Percentiles rank a stretch among this genome's conserved stretches.
Conservation (phyloP, 805 yeast genomes). For the Nakazawaea ishiwadae region DNA sequence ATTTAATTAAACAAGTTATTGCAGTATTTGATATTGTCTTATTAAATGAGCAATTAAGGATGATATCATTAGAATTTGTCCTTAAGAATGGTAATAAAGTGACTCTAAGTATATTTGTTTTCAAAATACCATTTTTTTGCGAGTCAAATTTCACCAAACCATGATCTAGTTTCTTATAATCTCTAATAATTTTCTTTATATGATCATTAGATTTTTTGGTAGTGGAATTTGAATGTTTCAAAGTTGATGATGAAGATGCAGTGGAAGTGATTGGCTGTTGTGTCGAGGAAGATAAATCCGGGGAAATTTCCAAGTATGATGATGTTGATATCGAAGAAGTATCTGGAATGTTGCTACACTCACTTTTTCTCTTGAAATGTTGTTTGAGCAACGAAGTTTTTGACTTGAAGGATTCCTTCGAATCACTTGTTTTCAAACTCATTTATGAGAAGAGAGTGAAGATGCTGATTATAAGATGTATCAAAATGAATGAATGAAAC, state of each 20-base stretch:
- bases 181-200: conserved; percentile 1
- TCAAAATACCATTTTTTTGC: conserved; percentile 31
- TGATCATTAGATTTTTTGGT: conserved; percentile 3
- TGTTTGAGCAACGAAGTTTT: conserved; percentile 1
- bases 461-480: neutral
- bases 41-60: conserved; percentile 14
- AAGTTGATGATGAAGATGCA: too few species aligned
- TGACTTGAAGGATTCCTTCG: conserved; percentile 1
- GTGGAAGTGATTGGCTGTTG: neutral
- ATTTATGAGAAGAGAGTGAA: neutral
- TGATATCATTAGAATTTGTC: conserved; percentile 14
- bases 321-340: neutral
- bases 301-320: too few species aligned
- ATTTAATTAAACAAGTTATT: conserved; percentile 28
- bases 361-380: conserved; percentile 7
- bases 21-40: conserved; percentile 10
- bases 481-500: neutral
- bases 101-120: conserved; percentile 43
- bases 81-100: conserved; percentile 42
- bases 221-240: too few species aligned
- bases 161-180: conserved; percentile 37
- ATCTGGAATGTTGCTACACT: neutral
- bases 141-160: conserved; percentile 39
- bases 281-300: neutral
- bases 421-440: conserved; percentile 4